A percentile compares a stretch with the other conserved stretches of the same genome.
Evolutionary conservation across 768 basidiomycete species (phyloP).

Genomic region (Phallus indusiatus): DNA sequence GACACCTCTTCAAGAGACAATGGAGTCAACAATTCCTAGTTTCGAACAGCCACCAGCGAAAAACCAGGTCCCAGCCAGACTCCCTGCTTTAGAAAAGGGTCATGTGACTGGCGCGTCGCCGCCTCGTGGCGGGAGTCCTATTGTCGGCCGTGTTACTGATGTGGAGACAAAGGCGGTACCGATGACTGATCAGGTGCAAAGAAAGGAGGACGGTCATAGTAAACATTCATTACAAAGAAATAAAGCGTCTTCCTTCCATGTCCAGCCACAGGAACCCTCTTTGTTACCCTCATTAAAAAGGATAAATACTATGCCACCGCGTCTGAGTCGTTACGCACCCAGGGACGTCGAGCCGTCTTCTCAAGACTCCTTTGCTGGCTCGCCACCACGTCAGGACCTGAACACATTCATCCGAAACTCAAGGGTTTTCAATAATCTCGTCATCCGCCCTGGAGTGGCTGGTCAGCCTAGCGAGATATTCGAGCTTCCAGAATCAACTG

Average conservation of each 20-base stretch:
- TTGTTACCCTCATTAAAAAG: neutral
- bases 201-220: neutral
- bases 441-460: neutral
- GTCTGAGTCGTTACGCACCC: conserved; percentile 5
- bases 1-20: neutral
- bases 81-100: neutral
- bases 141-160: neutral
- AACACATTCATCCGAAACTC: neutral
- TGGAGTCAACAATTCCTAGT: neutral
- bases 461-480: conserved; percentile 1
- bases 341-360: conserved; percentile 6
- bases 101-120: conserved; percentile 9
- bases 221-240: neutral
- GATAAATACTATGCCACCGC: conserved; percentile 5
- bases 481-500: neutral
- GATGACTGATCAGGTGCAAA: neutral
- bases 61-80: neutral
- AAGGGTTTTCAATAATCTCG: neutral
- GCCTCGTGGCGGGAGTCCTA: neutral
- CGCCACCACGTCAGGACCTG: conserved; percentile 2
- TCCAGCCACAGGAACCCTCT: neutral
- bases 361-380: conserved; percentile 8
- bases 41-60: neutral
- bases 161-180: neutral
- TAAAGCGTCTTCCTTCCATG: conserved; percentile 3